Base-by-base conservation (phyloP, 2,329 filamentous ascomycete genomes). In the Blastomyces silverae region DNA sequence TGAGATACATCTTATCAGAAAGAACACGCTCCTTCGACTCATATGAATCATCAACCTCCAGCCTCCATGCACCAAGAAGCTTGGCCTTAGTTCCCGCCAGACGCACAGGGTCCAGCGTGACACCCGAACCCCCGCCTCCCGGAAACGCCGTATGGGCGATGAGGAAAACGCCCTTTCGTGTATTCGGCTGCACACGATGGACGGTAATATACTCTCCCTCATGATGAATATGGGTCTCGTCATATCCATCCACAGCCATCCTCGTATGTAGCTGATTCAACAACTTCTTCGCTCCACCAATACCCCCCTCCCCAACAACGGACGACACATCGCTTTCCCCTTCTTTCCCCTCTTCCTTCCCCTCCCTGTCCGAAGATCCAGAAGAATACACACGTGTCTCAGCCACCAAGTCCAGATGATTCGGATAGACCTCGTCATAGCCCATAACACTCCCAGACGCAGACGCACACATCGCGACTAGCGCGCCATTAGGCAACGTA, bases 121-220 rank as follows among this genome's bases (percentile, higher is more conserved):
- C 85, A 70, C 94, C 92, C 1, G 90, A 90, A 69, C 90, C 90
- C 28, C 91, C 90, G 71, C 92, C 93, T 1, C 92, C 92, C 0
- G 92, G 91, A 78, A 93, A 99, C 0, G 95, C 94, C 3, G 94
- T 97, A 72, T 97, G 94, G 0, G 95, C 93, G 70, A 99, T 92
- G 58, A 97, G 80, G 77, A 97, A 97, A 76, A 96, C 93, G 0
- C 94, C 94, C 75, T 94, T 96, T 65, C 94, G 85, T 1, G 91
- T 95, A 73, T 90, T 87, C 0, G 93, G 94, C 73, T 99, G 92
- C 2, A 97, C 91, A 67, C 95, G 85, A 75, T 99, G 94, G 7
- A 99, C 91, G 0, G 94, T 99, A 72, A 99, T 89, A 74, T 96
- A 97, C 75, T 99, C 90, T 64, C 91, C 89, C 68, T 97, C 92